Evolutionary conservation across 1,284 basidiomycete species (phyloP).

Genomic region (Mixia osmundae): DNA sequence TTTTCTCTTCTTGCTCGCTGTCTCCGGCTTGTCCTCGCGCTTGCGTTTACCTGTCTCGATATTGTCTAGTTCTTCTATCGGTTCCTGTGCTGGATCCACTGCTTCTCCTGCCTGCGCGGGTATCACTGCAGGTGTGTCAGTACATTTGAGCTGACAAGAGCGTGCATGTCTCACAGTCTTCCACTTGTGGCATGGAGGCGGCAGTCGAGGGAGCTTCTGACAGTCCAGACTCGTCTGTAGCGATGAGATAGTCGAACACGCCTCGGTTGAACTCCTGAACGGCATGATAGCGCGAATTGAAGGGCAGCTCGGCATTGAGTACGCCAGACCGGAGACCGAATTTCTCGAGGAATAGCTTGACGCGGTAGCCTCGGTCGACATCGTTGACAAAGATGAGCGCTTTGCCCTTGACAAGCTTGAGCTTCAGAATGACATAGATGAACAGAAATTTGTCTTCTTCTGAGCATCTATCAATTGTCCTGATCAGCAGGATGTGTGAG

Average conservation of each 20-base stretch:
- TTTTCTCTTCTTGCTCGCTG: slow-evolving; percentile 2
- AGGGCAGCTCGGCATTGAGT: slow-evolving; percentile 80
- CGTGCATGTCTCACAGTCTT: slow-evolving; percentile 26
- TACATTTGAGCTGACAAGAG: not conserved
- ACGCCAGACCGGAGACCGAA: slow-evolving; percentile 94
- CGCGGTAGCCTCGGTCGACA: slow-evolving; percentile 75
- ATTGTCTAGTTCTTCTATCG: slow-evolving; percentile 1
- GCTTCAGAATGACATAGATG: slow-evolving; percentile 79
- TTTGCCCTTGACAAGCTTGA: slow-evolving; percentile 86
- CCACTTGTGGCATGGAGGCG: slow-evolving; percentile 24
- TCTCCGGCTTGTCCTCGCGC: slow-evolving; percentile 4
- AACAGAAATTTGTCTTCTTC: slow-evolving; percentile 92
- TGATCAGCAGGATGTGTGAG: not conserved
- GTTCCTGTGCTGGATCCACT: slow-evolving; percentile 4
- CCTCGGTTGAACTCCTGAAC: slow-evolving; percentile 99
- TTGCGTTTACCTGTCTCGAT: slow-evolving; percentile 16
- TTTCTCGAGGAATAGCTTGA: slow-evolving; percentile 93
- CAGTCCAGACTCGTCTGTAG: slow-evolving; percentile 64
- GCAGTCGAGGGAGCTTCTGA: too few relatives aligned
- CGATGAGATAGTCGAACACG: slow-evolving; percentile 95
- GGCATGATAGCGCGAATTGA: slow-evolving; percentile 89
- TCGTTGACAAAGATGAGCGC: slow-evolving; percentile 93
- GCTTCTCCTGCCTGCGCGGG: slow-evolving; percentile 13
- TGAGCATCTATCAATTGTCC: slow-evolving; percentile 34
- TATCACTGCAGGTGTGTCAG: slow-evolving; percentile 11